Evolutionary conservation across 805 yeast genomes (phyloP), one percentile per base, ranked within the genome.

Genomic region (Candida multigemmis): DNA sequence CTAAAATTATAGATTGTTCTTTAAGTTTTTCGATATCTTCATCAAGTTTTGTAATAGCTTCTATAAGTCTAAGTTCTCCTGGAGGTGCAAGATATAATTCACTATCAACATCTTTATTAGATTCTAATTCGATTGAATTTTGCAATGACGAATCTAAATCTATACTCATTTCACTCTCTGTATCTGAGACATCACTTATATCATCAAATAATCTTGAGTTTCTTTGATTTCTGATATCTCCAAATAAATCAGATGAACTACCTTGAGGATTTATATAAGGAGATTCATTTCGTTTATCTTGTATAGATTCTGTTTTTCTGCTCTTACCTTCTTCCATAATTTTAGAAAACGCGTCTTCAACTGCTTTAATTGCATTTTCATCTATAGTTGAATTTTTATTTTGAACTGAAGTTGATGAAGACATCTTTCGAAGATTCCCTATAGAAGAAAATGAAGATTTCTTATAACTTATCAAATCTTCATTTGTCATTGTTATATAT

Each of bases 321-420:
- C 32, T 6, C 34, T 33, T 2, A 45, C 38, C 8, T 34, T 37
- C 15, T 44, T 52, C n/a, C 66, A 71, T 69, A 18, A 78, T 76
- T 35, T 75, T 72, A 15, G 66, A 68, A 30, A 79, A 64, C 3
- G 82, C 85, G 43, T 71, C 74, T 41, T 77, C 82, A 12, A 78
- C 80, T 0, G 84, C 83, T 27, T 60, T 57, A 4, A 75, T 48
- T 1, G 70, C 77, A 11, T 49, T n/a, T n/a, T n/a, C 8, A n/a
- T n/a, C n/a, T n/a, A 21, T 21, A 6, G 14, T 4, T 11, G 13
- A 11, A 11, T 11, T 11, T 9, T 9, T 15, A 11, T 3, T 25
- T 20, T 13, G 22, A 17, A 12, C 21, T n/a, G n/a, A n/a, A n/a
- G n/a, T n/a, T n/a, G n/a, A n/a, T n/a, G n/a, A n/a, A n/a, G n/a